A percentile compares a stretch with the other conserved stretches of the same genome.
phyloP scores from a whole-genome alignment of 495 filamentous ascomycete genomes.

The Penicillium argentinense region DNA sequence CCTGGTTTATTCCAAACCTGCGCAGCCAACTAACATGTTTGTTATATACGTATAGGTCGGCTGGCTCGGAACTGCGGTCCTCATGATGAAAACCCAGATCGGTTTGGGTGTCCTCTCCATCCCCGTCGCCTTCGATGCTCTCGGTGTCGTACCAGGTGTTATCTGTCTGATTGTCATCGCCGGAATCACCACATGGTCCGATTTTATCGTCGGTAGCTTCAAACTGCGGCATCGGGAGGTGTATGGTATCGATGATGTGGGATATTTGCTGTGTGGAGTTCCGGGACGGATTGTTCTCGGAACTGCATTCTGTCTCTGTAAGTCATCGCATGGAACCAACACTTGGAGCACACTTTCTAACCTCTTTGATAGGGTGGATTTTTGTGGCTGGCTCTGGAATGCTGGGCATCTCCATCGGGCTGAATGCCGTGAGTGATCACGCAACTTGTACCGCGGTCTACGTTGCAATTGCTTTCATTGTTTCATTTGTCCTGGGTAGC shows the following conservation, averaged over 20 bases:
- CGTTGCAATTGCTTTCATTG: constrained; percentile 34
- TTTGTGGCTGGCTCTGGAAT: constrained; percentile 50
- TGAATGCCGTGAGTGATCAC: constrained; percentile 65
- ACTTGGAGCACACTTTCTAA: not conserved
- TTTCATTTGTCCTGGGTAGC: constrained; percentile 32
- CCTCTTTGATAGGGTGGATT: constrained; percentile 44
- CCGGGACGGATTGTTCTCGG: constrained; percentile 61
- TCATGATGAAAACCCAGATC: constrained; percentile 50
- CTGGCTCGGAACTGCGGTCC: constrained; percentile 33
- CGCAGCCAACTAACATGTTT: not conserved
- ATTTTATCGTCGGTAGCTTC: constrained; percentile 70
- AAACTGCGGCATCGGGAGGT: constrained; percentile 66
- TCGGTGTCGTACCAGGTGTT: constrained; percentile 56
- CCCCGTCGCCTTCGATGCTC: constrained; percentile 57
- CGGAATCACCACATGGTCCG: constrained; percentile 68
- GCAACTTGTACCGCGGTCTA: constrained; percentile 58
- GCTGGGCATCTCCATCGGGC: constrained; percentile 67
- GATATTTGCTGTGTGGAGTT: constrained; percentile 57
- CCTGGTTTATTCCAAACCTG: not conserved
- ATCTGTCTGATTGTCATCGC: constrained; percentile 57
- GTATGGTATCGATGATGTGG: constrained; percentile 57
- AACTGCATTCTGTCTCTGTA: constrained; percentile 50
- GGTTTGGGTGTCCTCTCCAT: constrained; percentile 63
- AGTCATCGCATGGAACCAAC: not conserved
- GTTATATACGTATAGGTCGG: constrained; percentile 39